Conservation (phyloP, 2,329 filamentous ascomycete species). For the Triangularia setosa region DNA sequence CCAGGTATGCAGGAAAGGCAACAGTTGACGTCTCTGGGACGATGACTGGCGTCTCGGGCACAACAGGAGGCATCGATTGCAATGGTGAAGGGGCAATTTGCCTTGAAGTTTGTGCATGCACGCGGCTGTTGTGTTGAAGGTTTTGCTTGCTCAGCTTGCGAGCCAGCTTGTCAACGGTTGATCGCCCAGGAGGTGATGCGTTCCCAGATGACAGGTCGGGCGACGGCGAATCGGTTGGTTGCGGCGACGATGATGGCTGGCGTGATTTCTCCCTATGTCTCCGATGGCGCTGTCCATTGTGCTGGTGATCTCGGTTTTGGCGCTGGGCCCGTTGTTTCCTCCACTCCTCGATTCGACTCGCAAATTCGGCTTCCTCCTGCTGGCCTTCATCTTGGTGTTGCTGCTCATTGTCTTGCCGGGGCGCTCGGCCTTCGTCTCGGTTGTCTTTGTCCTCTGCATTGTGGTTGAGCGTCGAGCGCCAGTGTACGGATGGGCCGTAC, state of each 20-base stretch:
- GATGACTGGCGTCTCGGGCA: constrained; percentile 7
- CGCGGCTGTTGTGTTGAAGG: constrained; percentile 13
- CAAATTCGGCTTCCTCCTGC: background rate
- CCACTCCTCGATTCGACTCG: background rate
- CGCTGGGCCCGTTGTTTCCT: background rate
- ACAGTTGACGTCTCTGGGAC: background rate
- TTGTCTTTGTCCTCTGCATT: background rate
- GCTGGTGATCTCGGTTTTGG: constrained; percentile 1
- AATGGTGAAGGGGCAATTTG: background rate
- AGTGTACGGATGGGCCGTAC: background rate
- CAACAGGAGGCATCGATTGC: background rate
- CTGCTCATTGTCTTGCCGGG: background rate
- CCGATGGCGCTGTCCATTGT: constrained; percentile 4
- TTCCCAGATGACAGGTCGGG: background rate
- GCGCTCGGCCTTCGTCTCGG: constrained; percentile 3
- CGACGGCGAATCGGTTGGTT: background rate
- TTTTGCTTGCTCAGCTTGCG: constrained; percentile 25
- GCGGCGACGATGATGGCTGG: background rate
- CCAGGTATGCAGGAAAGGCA: background rate
- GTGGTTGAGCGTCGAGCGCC: background rate
- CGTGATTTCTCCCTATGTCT: constrained; percentile 1
- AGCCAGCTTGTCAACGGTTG: constrained; percentile 19
- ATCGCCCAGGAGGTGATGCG: constrained; percentile 3
- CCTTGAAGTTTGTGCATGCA: background rate
- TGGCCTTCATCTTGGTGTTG: background rate